Evolutionary conservation across 495 filamentous ascomycete genomes (phyloP).

Genomic region (Podospora pseudoanserina): DNA sequence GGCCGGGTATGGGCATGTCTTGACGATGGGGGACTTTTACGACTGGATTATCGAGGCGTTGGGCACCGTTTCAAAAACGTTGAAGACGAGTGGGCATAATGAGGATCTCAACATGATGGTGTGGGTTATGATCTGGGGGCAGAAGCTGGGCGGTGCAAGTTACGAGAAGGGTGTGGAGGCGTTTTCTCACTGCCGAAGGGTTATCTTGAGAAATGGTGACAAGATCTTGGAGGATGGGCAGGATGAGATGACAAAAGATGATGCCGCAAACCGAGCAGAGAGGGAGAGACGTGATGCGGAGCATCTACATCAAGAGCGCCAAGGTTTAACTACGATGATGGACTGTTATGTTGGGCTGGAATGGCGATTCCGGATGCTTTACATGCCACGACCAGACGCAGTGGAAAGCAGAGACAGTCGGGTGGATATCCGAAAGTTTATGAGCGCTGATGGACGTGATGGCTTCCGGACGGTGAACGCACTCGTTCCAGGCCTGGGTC

Average conservation of each 20-base stretch:
- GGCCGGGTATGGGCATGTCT: background rate
- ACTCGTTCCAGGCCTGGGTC: background rate
- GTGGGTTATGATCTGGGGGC: background rate
- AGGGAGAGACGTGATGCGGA: background rate
- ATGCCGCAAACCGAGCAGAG: background rate
- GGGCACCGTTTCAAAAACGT: background rate
- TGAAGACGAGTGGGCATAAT: background rate
- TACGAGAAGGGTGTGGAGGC: background rate
- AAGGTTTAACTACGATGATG: background rate
- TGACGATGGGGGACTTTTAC: background rate
- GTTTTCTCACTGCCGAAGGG: background rate
- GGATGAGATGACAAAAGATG: background rate
- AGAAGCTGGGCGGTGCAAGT: background rate
- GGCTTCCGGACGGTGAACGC: background rate
- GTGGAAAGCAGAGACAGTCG: background rate
- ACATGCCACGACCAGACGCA: background rate
- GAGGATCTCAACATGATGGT: background rate
- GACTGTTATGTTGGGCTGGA: background rate
- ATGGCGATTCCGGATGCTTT: background rate
- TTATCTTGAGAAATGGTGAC: background rate
- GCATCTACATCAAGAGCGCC: background rate
- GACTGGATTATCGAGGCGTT: background rate
- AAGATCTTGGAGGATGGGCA: background rate
- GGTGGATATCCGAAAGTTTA: background rate
- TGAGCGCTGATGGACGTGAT: background rate